Evolutionary conservation across 139 green algal species (phyloP), one percentile per base, ranked within the genome.

Genomic region (Chlamydomonas asymmetrica): DNA sequence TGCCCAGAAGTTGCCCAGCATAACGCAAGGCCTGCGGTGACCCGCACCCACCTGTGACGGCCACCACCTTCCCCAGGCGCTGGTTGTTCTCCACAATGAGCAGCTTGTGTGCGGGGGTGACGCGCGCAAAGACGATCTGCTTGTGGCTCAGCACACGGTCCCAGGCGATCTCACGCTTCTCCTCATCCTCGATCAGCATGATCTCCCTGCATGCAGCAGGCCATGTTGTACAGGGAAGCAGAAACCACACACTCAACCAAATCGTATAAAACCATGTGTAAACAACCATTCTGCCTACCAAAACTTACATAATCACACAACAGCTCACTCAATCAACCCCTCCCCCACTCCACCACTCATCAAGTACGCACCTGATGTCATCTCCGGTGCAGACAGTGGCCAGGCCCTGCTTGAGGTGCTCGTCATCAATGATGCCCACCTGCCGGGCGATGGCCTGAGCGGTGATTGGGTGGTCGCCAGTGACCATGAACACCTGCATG

Each of bases 401-500:
- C 49, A 74, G 84, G 49, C 88, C 90, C 23, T 40, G 7, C 32
- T 81, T 70, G 52, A 80, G 80, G 74, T 78, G 85, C 31, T 87
- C 54, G 56, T 76, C 52, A 37, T 72, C 78, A 0, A 65, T 63
- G 59, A 88, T 86, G 73, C 70, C 75, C 54, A 88, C 62, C 72
- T 83, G 86, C 27, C 72, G 62, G 57, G 74, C 82, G 37, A 86
- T 88, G 49, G 78, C 79, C 3, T 80, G 61, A 4, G 49, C 78
- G 32, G 82, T 87, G 32, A 85, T 69, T 5, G 80, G 69, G 35
- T 85, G 80, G 39, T 85, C 80, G 38, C 80, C 78, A 77, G 78
- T 40, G 59, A 96, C 88, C 91, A 96, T 96, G 75, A 87, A 86
- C 35, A 96, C 91, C 32, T 85, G 76, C 52, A 96, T 85, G n/a